Evolutionary conservation across 371 early-diverging fungal species (phyloP), one percentile per base, ranked within the genome.

Genomic region (Mycotypha africana): DNA sequence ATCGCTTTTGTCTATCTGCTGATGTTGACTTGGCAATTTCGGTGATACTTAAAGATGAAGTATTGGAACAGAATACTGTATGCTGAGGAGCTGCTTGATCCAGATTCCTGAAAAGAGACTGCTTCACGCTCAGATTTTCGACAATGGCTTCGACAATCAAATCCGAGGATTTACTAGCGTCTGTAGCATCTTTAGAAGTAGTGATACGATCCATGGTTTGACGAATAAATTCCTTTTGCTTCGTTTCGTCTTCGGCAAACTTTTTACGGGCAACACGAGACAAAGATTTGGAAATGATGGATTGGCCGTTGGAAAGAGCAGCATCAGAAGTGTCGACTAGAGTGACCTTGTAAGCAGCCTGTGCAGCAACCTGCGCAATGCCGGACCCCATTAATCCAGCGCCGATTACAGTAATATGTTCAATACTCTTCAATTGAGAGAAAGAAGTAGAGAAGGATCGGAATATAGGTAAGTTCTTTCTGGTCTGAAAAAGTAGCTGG

Each of bases 361-460:
- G 86, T 12, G 95, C 95, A 8, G 92, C 88, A 0, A 95, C 93
- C 55, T 96, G 95, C n/a, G 79, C 93, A 48, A 95, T 93, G 45
- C 96, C 95, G 5, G 94, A 86, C 30, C 97, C 97, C 97, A 97
- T 97, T 42, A 94, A 76, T 38, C 91, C 91, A 15, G 88, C 81
- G 33, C 91, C 91, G 51, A 85, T 78, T 15, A 91, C 81, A 3
- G 86, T 77, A 32, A 91, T 74, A 35, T 75, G 79, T 47, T 77
- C 47, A 48, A 84, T 68, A 22, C 63, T 63, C 41, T 65, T 65
- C 11, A 58, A 42, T 12, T 45, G 42, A 15, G 37, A 22, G 22
- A 67, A 42, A 7, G 51, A 56, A n/a, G 58, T 67, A 32, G 56
- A 49, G 17, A 58, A 51, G n/a, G n/a, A n/a, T n/a, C n/a, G n/a